Percentiles rank a stretch among this genome's conserved stretches.
These are phyloP conservation scores for Aphanomyces stellatus DNA, from an alignment of 352 stramenopile species.

Conservation along the genomic window DNA sequence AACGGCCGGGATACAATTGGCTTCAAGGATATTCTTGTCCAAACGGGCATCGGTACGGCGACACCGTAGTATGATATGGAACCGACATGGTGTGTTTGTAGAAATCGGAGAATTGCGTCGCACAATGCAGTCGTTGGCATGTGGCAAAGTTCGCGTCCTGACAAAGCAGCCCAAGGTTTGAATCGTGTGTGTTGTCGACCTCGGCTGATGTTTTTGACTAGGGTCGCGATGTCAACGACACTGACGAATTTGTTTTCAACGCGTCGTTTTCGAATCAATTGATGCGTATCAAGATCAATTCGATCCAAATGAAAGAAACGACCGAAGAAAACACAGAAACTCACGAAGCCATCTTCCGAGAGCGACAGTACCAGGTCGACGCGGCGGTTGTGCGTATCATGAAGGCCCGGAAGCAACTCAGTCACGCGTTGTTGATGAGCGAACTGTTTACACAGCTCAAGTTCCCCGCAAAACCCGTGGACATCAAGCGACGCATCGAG, in stretches of 20 bases:
- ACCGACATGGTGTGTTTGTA: background rate
- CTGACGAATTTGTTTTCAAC: conserved; percentile 86
- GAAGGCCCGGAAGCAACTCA: conserved; percentile 96
- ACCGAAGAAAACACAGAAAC: conserved; percentile 90
- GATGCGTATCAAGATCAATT: conserved; percentile 92
- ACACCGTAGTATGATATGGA: background rate
- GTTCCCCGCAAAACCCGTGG: conserved; percentile 67
- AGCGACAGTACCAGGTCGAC: conserved; percentile 91
- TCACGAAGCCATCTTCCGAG: conserved; percentile 88
- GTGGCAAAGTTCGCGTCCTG: conserved; percentile 84
- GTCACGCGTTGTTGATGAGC: conserved; percentile 92
- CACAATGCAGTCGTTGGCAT: conserved; percentile 84
- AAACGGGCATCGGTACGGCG: conserved; percentile 55
- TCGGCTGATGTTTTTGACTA: background rate
- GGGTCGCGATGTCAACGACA: conserved; percentile 78
- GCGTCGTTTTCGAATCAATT: conserved; percentile 74
- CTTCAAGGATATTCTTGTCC: conserved; percentile 82
- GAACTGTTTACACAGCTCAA: conserved; percentile 95
- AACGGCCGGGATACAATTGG: conserved; percentile 46
- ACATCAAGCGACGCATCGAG: conserved; percentile 87
- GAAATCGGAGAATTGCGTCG: conserved; percentile 84
- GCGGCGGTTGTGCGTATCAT: conserved; percentile 98
- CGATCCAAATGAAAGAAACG: conserved; percentile 93
- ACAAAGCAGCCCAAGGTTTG: conserved; percentile 67
- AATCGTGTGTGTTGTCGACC: background rate